Percentiles rank a stretch among this genome's conserved stretches.
These are phyloP conservation scores for Emergomyces africanus DNA, from an alignment of 2,329 filamentous ascomycete species.

Conservation along the genomic window DNA sequence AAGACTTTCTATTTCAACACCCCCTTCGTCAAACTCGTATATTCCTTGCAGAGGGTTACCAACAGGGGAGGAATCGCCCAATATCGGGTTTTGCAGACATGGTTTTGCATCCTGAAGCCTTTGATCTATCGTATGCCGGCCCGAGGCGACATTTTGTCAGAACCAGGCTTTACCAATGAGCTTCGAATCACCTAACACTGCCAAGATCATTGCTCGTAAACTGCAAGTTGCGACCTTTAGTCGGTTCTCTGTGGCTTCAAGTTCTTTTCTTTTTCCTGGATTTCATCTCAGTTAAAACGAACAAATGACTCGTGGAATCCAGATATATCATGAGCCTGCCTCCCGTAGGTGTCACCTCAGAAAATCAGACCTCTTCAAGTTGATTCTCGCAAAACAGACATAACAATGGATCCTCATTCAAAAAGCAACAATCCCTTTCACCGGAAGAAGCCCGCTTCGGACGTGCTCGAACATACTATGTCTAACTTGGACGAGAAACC, in stretches of 20 bases:
- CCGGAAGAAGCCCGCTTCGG: not conserved
- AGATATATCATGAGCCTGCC: not conserved
- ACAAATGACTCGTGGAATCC: not conserved
- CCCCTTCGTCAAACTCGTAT: not conserved
- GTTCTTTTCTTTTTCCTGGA: not conserved
- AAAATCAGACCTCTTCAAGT: not conserved
- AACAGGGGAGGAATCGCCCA: not conserved
- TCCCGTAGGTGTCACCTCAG: not conserved
- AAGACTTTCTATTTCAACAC: not conserved
- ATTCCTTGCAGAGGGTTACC: not conserved
- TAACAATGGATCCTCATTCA: not conserved
- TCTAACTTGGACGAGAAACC: constrained; percentile 3
- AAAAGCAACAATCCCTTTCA: not conserved
- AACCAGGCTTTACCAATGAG: not conserved
- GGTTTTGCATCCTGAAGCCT: not conserved
- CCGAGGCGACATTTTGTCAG: not conserved
- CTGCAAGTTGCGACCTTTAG: not conserved
- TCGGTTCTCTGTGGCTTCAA: not conserved
- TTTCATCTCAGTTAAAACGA: not conserved
- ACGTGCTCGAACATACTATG: not conserved
- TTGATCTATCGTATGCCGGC: not conserved
- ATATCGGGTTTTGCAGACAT: not conserved
- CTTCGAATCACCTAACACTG: not conserved
- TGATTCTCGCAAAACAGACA: not conserved
- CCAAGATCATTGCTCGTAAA: not conserved